These are phyloP conservation scores for Cucurbita pepo DNA, from an alignment of 306 rosid species.

Conservation along the genomic window DNA sequence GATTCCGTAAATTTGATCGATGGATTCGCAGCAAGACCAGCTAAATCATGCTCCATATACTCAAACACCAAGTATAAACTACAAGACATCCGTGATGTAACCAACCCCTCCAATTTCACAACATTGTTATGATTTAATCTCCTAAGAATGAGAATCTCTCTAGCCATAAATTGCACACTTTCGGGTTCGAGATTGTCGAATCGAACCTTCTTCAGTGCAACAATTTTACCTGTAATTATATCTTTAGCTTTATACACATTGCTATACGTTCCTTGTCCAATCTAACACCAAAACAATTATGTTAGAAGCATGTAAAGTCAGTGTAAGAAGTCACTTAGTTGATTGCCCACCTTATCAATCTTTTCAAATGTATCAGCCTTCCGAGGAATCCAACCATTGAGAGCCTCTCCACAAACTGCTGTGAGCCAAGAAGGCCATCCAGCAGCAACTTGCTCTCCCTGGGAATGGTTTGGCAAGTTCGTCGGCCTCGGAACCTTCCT, in stretches of 20 bases:
- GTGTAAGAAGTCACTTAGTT: neutral
- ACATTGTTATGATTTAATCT: slow-evolving; percentile 60
- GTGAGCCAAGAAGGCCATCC: slow-evolving; percentile 78
- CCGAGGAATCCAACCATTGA: slow-evolving; percentile 53
- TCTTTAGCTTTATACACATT: slow-evolving; percentile 76
- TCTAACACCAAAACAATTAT: slow-evolving; percentile 17
- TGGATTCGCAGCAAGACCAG: slow-evolving; percentile 70
- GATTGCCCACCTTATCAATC: slow-evolving; percentile 43
- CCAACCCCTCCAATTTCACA: slow-evolving; percentile 60
- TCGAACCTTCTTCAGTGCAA: slow-evolving; percentile 66
- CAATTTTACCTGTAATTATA: slow-evolving; percentile 44
- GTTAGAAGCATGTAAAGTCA: neutral
- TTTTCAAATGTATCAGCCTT: slow-evolving; percentile 58
- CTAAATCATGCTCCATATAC: slow-evolving; percentile 71
- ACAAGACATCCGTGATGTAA: slow-evolving; percentile 67
- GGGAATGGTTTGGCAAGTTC: slow-evolving; percentile 33
- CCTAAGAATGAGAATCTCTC: slow-evolving; percentile 56
- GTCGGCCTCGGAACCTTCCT: slow-evolving; percentile 30
- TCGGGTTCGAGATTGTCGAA: slow-evolving; percentile 67
- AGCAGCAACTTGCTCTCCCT: slow-evolving; percentile 49
- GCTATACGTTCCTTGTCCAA: slow-evolving; percentile 74
- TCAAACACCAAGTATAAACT: slow-evolving; percentile 62
- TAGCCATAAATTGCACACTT: slow-evolving; percentile 67
- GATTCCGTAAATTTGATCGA: slow-evolving; percentile 43
- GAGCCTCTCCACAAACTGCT: slow-evolving; percentile 58